Percentiles rank a stretch among this genome's conserved stretches.
These are phyloP conservation scores for Beverwykella pulmonaria DNA, from an alignment of 495 filamentous ascomycete genomes.

Conservation along the genomic window DNA sequence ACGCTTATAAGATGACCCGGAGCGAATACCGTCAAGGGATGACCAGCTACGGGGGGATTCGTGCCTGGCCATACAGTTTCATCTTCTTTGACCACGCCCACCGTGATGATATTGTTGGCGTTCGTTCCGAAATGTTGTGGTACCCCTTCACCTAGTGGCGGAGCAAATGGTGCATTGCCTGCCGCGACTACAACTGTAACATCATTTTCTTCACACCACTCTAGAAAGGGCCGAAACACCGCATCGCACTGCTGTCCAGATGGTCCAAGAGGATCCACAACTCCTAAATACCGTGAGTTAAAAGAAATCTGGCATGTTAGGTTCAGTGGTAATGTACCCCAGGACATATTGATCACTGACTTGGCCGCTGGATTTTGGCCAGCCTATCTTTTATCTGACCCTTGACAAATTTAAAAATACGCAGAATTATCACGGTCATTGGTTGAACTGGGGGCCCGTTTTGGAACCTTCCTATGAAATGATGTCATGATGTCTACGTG, in stretches of 20 bases:
- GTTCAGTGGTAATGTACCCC: background rate
- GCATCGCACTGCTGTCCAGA: too few relatives aligned
- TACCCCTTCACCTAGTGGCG: background rate
- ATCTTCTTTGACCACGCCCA: constrained; percentile 1
- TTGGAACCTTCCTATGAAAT: too few relatives aligned
- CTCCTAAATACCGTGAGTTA: too few relatives aligned
- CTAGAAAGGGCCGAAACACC: background rate
- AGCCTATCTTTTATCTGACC: too few relatives aligned
- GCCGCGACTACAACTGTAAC: constrained; percentile 3
- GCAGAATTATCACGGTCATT: too few relatives aligned
- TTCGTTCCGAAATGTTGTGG: constrained; percentile 3
- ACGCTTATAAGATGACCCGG: too few relatives aligned
- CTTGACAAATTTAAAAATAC: too few relatives aligned
- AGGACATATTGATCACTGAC: constrained; percentile 21
- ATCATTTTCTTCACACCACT: background rate
- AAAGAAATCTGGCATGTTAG: too few relatives aligned
- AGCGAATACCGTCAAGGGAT: constrained; percentile 9
- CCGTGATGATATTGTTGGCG: constrained; percentile 1
- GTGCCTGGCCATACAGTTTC: background rate
- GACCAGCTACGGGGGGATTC: background rate
- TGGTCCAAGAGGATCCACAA: too few relatives aligned
- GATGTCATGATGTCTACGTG: too few relatives aligned
- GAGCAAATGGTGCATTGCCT: background rate
- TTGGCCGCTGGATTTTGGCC: background rate
- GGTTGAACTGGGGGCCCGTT: too few relatives aligned